Percentiles rank a stretch among this genome's conserved stretches.
These are phyloP conservation scores for Psilocybe cyanescens DNA, from an alignment of 768 basidiomycete species.

Conservation along the genomic window DNA sequence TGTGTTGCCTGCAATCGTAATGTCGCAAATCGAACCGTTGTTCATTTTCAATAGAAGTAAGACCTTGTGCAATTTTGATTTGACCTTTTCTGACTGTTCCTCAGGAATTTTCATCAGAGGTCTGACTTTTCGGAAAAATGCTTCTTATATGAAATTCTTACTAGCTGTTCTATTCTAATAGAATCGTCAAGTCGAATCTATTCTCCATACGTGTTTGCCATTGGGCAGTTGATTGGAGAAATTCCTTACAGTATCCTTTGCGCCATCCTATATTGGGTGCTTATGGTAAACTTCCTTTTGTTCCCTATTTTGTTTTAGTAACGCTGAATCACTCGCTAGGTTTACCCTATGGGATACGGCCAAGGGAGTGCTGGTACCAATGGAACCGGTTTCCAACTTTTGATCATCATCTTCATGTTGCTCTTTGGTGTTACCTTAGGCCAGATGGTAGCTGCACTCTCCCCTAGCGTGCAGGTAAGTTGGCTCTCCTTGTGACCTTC, in stretches of 20 bases:
- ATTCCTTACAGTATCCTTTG: conserved; percentile 77
- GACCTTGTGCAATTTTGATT: conserved; percentile 6
- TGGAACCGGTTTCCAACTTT: conserved; percentile 73
- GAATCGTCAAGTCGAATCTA: conserved; percentile 88
- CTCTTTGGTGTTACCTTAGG: conserved; percentile 68
- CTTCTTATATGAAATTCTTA: not conserved
- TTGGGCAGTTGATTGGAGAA: conserved; percentile 82
- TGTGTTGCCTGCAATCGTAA: conserved; percentile 74
- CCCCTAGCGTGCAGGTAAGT: conserved; percentile 68
- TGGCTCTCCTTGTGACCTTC: conserved; percentile 20
- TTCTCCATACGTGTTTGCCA: conserved; percentile 82
- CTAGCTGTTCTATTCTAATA: conserved; percentile 12
- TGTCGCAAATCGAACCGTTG: conserved; percentile 81
- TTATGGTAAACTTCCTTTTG: conserved; percentile 52
- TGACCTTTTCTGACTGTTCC: not conserved
- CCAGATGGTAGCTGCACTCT: conserved; percentile 74
- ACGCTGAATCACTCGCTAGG: conserved; percentile 24
- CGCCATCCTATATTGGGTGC: conserved; percentile 73
- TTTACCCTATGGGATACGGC: conserved; percentile 71
- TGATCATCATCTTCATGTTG: conserved; percentile 74
- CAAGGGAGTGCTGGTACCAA: conserved; percentile 61
- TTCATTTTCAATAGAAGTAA: conserved; percentile 72
- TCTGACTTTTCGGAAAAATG: not conserved
- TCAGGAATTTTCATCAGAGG: conserved; percentile 43
- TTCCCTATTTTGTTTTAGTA: not conserved